Evolutionary conservation across 768 basidiomycete species (phyloP).

Genomic region (Suillus hirtellus): DNA sequence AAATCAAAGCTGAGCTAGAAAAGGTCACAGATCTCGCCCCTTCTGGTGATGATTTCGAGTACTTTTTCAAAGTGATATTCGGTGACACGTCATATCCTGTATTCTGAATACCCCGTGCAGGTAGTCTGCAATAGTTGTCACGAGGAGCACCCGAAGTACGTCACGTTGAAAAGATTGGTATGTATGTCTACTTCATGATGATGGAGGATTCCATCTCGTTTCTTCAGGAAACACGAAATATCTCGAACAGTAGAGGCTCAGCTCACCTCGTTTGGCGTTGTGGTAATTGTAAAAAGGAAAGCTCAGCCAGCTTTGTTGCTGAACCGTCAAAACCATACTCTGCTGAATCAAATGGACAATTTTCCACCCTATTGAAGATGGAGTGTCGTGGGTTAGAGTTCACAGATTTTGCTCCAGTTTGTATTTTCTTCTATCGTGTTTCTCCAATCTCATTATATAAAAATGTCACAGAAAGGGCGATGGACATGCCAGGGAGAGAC

Average conservation of each 20-base stretch:
- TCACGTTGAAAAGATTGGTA: conserved; percentile 73
- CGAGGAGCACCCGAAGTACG: conserved; percentile 70
- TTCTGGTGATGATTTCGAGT: conserved; percentile 69
- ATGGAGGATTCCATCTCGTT: conserved; percentile 8
- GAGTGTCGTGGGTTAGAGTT: conserved; percentile 92
- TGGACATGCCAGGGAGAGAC: conserved; percentile 77
- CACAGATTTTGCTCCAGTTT: conserved; percentile 73
- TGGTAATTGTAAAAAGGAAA: conserved; percentile 75
- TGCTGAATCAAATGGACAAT: conserved; percentile 58
- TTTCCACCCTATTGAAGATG: conserved; percentile 64
- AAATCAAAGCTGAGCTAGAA: conserved; percentile 79
- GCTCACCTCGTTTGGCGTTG: conserved; percentile 87
- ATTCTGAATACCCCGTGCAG: conserved; percentile 32
- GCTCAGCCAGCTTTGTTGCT: conserved; percentile 70
- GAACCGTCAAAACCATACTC: conserved; percentile 40
- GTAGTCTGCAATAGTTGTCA: conserved; percentile 82
- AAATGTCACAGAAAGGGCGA: conserved; percentile 50
- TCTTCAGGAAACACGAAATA: conserved; percentile 60
- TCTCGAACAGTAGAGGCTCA: conserved; percentile 56
- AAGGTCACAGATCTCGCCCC: conserved; percentile 73
- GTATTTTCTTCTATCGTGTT: conserved; percentile 16
- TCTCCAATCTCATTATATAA: neutral
- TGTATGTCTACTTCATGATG: conserved; percentile 9
- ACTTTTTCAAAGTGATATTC: conserved; percentile 66
- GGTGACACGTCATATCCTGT: conserved; percentile 4